Evolutionary conservation across 1,284 basidiomycete genomes (phyloP).

Genomic region (Schizophyllum commune): DNA sequence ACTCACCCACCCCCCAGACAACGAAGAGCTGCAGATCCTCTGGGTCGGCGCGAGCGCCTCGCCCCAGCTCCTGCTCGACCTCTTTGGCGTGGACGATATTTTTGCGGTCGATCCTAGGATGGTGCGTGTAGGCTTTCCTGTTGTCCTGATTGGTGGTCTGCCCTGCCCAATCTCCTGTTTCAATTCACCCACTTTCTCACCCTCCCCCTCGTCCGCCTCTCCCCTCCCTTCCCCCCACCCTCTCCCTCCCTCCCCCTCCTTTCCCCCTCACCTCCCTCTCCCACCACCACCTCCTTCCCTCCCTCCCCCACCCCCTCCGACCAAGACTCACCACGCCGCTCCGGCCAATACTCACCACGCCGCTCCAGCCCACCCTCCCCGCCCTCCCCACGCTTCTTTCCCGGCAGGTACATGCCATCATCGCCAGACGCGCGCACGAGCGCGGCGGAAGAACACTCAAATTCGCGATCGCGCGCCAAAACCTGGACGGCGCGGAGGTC

Average conservation of each 20-base stretch:
- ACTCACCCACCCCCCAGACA: slow-evolving; percentile 46
- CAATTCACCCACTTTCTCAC: too few relatives aligned
- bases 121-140: slow-evolving; percentile 33
- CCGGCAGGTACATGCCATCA: slow-evolving; percentile 78
- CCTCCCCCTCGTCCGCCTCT: too few relatives aligned
- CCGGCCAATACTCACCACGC: too few relatives aligned
- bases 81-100: slow-evolving; percentile 83
- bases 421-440: slow-evolving; percentile 66
- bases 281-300: too few relatives aligned
- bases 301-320: too few relatives aligned
- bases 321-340: too few relatives aligned
- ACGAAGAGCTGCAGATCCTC: slow-evolving; percentile 84
- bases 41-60: slow-evolving; percentile 88
- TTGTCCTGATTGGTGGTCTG: too few relatives aligned
- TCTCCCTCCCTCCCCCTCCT: too few relatives aligned
- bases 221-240: too few relatives aligned
- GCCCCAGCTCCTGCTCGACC: slow-evolving; percentile 75
- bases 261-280: slow-evolving; percentile 2
- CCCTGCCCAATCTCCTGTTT: too few relatives aligned
- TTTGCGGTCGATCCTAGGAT: slow-evolving; percentile 67
- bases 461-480: slow-evolving; percentile 83
- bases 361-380: slow-evolving; percentile 57
- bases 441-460: slow-evolving; percentile 55
- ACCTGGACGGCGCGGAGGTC: slow-evolving; percentile 89
- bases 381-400: slow-evolving; percentile 73